Base-by-base conservation (phyloP, 2,329 filamentous ascomycete genomes). In the Arthrocladium fulminans region DNA sequence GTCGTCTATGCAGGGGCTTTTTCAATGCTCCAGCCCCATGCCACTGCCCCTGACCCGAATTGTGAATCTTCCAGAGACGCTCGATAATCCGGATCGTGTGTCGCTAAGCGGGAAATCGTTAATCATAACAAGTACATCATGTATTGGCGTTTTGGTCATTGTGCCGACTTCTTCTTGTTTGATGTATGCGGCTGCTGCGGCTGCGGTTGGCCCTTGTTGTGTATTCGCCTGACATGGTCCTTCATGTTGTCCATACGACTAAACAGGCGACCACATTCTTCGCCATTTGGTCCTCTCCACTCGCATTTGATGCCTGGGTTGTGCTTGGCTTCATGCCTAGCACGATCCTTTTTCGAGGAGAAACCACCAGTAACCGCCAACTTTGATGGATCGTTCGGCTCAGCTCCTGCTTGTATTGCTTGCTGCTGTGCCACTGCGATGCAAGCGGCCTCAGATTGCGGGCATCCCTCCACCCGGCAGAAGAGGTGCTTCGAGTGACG, bases 191-290 rank as follows among this genome's bases (percentile, higher is more conserved):
- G 47, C 13, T 54, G 51, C 12, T 52, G 46, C 24, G 34, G 19
- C 23, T 52, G 50, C 17, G 49, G 27, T 25, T 57, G 54, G 32
- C 58, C 56, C 45, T 58, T 63, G 51, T 58, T 58, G 54, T 72
- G 69, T 47, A 72, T 71, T 24, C 69, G 57, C 38, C 67, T 55
- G 23, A 72, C 67, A 60, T 72, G 69, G 56, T 72, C 69, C 47
- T 71, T 71, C 78, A 81, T 81, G 53, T 81, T 81, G 59, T 81
- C 78, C 20, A 79, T 73, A 25, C 78, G 68, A 60, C 75, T 79
- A 59, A 81, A 81, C 2, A 81, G 66, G 41, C 77, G 64, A 47
- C 71, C 71, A 60, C 78, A 81, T 5, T 72, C 75, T 24, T 72
- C 68, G 8, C 53, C 52, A 22, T 57, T 50, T 8, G 49, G 38